Conservation (phyloP, 768 basidiomycete genomes). For the Austroboletus eburneus region DNA sequence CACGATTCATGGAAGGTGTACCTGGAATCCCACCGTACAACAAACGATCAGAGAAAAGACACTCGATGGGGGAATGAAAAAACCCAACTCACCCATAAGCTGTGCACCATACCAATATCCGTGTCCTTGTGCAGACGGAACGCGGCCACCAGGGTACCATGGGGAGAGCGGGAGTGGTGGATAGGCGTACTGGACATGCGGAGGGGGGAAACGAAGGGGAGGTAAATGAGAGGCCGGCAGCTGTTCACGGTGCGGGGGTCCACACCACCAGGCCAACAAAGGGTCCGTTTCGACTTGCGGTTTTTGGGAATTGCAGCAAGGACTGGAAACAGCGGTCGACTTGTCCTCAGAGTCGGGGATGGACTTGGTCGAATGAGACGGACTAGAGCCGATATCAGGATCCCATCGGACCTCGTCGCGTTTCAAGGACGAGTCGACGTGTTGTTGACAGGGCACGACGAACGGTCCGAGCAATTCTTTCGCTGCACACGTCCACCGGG, state of each 20-base stretch:
- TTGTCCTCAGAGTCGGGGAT: constrained; percentile 1
- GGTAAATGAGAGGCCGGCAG: constrained; percentile 1
- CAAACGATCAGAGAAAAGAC: constrained; percentile 8
- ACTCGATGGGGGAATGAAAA: no score
- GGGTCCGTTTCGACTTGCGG: constrained; percentile 10
- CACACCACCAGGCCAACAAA: constrained; percentile 8
- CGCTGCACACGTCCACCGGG: constrained; percentile 13
- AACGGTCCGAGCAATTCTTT: constrained; percentile 21
- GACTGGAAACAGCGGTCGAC: no score
- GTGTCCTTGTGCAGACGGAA: constrained; percentile 11
- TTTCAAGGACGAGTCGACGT: neutral
- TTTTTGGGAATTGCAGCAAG: constrained; percentile 7
- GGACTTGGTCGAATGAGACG: neutral
- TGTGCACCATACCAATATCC: constrained; percentile 21
- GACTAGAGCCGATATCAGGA: constrained; percentile 6
- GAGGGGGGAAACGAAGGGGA: constrained; percentile 13
- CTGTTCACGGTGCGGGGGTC: constrained; percentile 6
- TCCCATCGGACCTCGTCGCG: constrained; percentile 12
- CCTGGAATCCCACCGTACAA: constrained; percentile 8
- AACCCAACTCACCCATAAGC: constrained; percentile 20
- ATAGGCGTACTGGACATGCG: constrained; percentile 7
- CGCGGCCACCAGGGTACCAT: constrained; percentile 12
- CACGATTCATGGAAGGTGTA: constrained; percentile 10
- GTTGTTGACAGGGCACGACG: no score
- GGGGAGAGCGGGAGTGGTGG: no score